phyloP scores from a whole-genome alignment of 768 basidiomycete genomes.

The Suillus clintonianus region DNA sequence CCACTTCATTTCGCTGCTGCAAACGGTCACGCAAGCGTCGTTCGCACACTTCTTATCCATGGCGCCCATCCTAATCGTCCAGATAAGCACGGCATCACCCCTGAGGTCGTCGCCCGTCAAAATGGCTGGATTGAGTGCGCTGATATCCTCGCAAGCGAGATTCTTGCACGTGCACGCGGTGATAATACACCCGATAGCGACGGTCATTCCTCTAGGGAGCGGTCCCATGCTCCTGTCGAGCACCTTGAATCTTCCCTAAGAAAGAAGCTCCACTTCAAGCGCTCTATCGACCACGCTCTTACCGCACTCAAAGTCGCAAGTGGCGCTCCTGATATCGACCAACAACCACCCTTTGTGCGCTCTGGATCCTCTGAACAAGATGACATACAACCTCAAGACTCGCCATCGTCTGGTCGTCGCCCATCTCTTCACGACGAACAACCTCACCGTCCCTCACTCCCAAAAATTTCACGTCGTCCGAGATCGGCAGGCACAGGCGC shows the following conservation, averaged over 20 bases:
- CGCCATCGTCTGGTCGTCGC: conserved; percentile 43
- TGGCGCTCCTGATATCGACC: conserved; percentile 32
- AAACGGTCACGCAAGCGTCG: conserved; percentile 82
- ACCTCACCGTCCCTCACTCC: conserved; percentile 32
- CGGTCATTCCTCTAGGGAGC: conserved; percentile 11
- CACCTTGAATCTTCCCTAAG: conserved; percentile 35
- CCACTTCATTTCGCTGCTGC: conserved; percentile 97
- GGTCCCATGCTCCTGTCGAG: conserved; percentile 27
- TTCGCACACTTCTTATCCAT: conserved; percentile 76
- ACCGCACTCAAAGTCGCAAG: conserved; percentile 44
- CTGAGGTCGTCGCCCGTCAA: conserved; percentile 79
- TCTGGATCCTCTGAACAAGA: conserved; percentile 18
- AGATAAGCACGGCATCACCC: conserved; percentile 92
- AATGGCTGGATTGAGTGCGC: conserved; percentile 83
- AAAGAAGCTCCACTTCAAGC: conserved; percentile 68
- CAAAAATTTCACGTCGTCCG: conserved; percentile 51
- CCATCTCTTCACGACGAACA: conserved; percentile 59
- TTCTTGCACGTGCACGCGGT: conserved; percentile 58
- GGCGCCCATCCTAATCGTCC: conserved; percentile 80
- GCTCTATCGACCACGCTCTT: conserved; percentile 75
- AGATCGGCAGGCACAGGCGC: conserved; percentile 73
- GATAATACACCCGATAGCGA: conserved; percentile 25
- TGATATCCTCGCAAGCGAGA: conserved; percentile 64
- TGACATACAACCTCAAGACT: conserved; percentile 1
- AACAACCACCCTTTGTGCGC: conserved; percentile 14